Evolutionary conservation across 2,329 filamentous ascomycete species (phyloP).

Genomic region (Pyricularia sp.): DNA sequence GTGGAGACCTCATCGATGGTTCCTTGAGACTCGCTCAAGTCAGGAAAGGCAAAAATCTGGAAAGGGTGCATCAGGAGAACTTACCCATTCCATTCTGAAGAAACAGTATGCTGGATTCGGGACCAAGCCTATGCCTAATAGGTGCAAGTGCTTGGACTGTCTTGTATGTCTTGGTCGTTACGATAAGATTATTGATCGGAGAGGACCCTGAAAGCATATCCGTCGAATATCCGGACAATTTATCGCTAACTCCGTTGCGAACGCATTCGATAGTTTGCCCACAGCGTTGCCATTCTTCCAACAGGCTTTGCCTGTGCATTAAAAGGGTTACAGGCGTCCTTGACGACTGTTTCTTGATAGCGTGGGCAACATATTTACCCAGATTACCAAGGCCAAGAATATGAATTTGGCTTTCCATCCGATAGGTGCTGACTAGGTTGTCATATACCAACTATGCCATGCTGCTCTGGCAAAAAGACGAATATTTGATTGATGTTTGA

Average conservation of each 20-base stretch:
- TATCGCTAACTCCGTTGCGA: background rate
- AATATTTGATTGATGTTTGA: background rate
- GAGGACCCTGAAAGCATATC: background rate
- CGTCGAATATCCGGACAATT: background rate
- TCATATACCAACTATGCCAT: background rate
- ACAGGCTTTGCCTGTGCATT: constrained; percentile 47
- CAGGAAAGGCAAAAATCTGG: background rate
- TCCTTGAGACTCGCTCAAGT: background rate
- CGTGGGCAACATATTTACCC: constrained; percentile 65
- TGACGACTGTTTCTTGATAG: constrained; percentile 44
- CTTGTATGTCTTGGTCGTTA: constrained; percentile 61
- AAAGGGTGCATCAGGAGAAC: constrained; percentile 13
- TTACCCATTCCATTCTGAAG: constrained; percentile 79
- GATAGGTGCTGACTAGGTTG: background rate
- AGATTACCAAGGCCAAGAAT: constrained; percentile 73
- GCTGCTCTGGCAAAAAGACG: background rate
- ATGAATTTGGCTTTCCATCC: constrained; percentile 35
- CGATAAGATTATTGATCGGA: constrained; percentile 57
- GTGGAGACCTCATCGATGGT: background rate
- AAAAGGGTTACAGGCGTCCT: constrained; percentile 68
- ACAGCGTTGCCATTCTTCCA: constrained; percentile 33
- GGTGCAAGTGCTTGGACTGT: constrained; percentile 48
- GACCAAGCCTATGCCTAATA: constrained; percentile 48
- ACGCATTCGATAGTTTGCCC: constrained; percentile 13
- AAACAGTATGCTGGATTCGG: constrained; percentile 62